phyloP scores from a whole-genome alignment of 2,329 filamentous ascomycete genomes.

The Ascomycota sp. region DNA sequence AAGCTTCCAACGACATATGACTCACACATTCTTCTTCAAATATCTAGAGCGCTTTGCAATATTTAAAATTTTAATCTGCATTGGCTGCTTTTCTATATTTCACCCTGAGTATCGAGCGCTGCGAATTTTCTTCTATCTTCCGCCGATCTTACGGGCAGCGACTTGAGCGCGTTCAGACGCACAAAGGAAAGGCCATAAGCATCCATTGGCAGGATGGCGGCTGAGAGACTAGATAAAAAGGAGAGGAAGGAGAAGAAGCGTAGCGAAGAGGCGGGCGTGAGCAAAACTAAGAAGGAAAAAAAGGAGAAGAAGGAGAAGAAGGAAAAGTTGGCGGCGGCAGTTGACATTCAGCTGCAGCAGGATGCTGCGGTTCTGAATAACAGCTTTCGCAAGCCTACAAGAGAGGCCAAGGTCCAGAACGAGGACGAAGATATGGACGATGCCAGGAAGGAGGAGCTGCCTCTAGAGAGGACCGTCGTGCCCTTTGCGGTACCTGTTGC shows the following conservation, averaged over 20 bases:
- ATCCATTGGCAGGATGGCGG: conserved; percentile 15
- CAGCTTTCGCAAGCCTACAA: conserved; percentile 2
- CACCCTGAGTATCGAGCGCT: too few relatives aligned
- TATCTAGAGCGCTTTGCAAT: too few relatives aligned
- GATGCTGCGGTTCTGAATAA: conserved; percentile 21
- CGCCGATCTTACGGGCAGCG: neutral
- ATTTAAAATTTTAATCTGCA: too few relatives aligned
- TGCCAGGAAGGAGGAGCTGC: conserved; percentile 18
- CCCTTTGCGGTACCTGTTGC: conserved; percentile 66
- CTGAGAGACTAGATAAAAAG: conserved; percentile 28
- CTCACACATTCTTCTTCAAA: too few relatives aligned
- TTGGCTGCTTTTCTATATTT: too few relatives aligned
- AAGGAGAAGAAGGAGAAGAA: conserved; percentile 51
- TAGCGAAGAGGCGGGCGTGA: conserved; percentile 29
- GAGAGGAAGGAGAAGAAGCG: conserved; percentile 35
- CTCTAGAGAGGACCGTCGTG: conserved; percentile 39
- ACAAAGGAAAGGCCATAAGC: neutral
- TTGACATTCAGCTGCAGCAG: conserved; percentile 42
- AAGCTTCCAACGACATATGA: too few relatives aligned
- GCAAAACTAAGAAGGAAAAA: conserved; percentile 35
- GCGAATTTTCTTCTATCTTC: neutral
- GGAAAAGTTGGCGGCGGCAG: conserved; percentile 42
- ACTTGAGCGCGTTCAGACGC: neutral
- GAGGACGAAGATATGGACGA: conserved; percentile 26
- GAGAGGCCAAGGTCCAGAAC: conserved; percentile 15